Conservation (phyloP, 2,329 filamentous ascomycete genomes). For the Pyrenochaeta sp. region DNA sequence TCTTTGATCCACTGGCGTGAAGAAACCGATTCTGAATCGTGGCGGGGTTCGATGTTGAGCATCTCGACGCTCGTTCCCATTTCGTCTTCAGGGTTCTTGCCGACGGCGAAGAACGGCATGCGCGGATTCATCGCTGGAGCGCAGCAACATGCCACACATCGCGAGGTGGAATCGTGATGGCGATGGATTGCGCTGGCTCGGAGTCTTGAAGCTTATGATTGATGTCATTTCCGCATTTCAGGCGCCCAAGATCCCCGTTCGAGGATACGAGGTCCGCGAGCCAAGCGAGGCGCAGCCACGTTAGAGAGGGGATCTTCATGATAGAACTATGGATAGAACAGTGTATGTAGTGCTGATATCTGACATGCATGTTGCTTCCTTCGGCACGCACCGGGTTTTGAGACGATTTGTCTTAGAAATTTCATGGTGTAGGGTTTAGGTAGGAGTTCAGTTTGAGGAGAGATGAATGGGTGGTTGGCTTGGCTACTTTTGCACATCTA, state of each 20-base stretch:
- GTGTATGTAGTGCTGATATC: background rate
- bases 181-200: background rate
- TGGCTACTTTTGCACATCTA: too few species aligned
- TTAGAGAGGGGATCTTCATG: background rate
- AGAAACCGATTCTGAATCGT: background rate
- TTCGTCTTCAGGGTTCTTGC: conserved; percentile 9
- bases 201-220: background rate
- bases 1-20: background rate
- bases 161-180: background rate
- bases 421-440: too few species aligned
- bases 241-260: conserved; percentile 13
- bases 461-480: too few species aligned
- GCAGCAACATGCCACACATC: conserved; percentile 2
- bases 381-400: too few species aligned
- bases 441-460: too few species aligned
- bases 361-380: too few species aligned
- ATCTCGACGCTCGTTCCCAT: conserved; percentile 12
- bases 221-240: conserved; percentile 3
- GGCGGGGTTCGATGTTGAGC: conserved; percentile 6
- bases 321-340: conserved; percentile 2
- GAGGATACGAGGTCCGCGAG: conserved; percentile 6
- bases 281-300: conserved; percentile 26
- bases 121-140: conserved; percentile 1
- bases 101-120: conserved; percentile 11
- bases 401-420: too few species aligned